A percentile compares a stretch with the other conserved stretches of the same genome.
phyloP scores from a whole-genome alignment of 139 green algal genomes.

The Tetradesmus lagerheimii region DNA sequence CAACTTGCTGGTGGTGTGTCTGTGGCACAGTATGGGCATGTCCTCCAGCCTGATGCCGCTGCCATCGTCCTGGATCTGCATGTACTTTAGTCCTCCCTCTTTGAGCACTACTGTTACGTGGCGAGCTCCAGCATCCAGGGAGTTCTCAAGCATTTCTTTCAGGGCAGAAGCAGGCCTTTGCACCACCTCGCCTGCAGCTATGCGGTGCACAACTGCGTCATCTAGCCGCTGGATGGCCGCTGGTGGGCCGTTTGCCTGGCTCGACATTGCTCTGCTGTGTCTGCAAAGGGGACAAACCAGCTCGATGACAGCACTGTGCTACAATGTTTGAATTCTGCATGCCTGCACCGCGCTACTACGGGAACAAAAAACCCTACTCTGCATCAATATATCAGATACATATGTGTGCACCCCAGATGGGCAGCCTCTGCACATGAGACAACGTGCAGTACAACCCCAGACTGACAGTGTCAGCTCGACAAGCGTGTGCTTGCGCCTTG shows the following conservation, averaged over 20 bases:
- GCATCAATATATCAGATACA: too few species aligned
- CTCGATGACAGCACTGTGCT: not conserved
- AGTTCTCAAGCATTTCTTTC: constrained; percentile 99
- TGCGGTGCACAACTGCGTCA: constrained; percentile 91
- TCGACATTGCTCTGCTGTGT: not conserved
- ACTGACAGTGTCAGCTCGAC: not conserved
- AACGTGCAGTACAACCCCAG: not conserved
- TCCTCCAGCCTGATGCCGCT: constrained; percentile 77
- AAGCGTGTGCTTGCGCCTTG: not conserved
- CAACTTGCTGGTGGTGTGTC: constrained; percentile 98
- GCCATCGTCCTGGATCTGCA: constrained; percentile 96
- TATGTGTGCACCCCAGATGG: too few species aligned
- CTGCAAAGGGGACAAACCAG: too few species aligned
- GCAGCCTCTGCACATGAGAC: not conserved
- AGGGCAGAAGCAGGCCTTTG: constrained; percentile 89
- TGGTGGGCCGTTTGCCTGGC: not conserved
- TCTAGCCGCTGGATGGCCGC: constrained; percentile 72
- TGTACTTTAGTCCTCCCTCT: constrained; percentile 93
- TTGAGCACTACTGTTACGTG: constrained; percentile 87
- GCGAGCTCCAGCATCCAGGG: constrained; percentile 90
- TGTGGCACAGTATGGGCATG: constrained; percentile 77
- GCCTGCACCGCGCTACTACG: not conserved
- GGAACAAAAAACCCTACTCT: too few species aligned
- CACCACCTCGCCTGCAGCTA: constrained; percentile 96
- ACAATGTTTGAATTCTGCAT: not conserved